These are phyloP conservation scores for Neocucurbitaria cava DNA, from an alignment of 2,329 filamentous ascomycete species.

Conservation along the genomic window DNA sequence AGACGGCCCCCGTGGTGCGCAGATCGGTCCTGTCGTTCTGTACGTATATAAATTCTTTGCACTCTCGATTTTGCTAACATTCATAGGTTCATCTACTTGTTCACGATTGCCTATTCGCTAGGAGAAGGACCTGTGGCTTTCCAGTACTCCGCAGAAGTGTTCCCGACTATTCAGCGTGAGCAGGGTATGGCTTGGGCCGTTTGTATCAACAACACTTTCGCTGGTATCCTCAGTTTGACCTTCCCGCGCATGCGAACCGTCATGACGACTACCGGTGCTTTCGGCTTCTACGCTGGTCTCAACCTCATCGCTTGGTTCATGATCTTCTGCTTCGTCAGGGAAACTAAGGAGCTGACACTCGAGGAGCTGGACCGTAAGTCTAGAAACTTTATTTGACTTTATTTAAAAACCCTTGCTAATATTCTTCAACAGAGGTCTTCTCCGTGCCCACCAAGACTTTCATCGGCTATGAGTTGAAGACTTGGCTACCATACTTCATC, in stretches of 20 bases:
- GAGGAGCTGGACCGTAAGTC: slow-evolving; percentile 45
- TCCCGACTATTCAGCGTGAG: slow-evolving; percentile 50
- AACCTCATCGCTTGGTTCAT: slow-evolving; percentile 51
- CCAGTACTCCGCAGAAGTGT: slow-evolving; percentile 49
- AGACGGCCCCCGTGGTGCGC: slow-evolving; percentile 20
- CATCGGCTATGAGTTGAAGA: slow-evolving; percentile 48
- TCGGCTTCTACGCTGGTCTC: slow-evolving; percentile 51
- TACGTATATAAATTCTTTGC: not conserved
- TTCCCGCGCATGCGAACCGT: slow-evolving; percentile 49
- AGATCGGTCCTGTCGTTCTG: slow-evolving; percentile 36
- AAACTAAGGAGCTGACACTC: slow-evolving; percentile 49
- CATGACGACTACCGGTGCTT: slow-evolving; percentile 24
- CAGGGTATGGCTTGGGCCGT: slow-evolving; percentile 52
- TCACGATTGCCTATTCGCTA: slow-evolving; percentile 46
- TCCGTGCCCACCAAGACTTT: slow-evolving; percentile 45
- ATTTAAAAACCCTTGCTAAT: not conserved
- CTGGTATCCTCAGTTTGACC: slow-evolving; percentile 46
- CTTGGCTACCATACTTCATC: slow-evolving; percentile 53
- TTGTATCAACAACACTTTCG: slow-evolving; percentile 54
- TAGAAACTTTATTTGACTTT: too few species aligned
- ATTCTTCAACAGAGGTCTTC: slow-evolving; percentile 29
- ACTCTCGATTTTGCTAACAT: not conserved
- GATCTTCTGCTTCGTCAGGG: slow-evolving; percentile 50
- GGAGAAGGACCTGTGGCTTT: slow-evolving; percentile 60
- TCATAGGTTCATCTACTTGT: slow-evolving; percentile 40